Evolutionary conservation across 352 stramenopile genomes (phyloP), one percentile per base, ranked within the genome.

Genomic region (Globisporangium barbulae): DNA sequence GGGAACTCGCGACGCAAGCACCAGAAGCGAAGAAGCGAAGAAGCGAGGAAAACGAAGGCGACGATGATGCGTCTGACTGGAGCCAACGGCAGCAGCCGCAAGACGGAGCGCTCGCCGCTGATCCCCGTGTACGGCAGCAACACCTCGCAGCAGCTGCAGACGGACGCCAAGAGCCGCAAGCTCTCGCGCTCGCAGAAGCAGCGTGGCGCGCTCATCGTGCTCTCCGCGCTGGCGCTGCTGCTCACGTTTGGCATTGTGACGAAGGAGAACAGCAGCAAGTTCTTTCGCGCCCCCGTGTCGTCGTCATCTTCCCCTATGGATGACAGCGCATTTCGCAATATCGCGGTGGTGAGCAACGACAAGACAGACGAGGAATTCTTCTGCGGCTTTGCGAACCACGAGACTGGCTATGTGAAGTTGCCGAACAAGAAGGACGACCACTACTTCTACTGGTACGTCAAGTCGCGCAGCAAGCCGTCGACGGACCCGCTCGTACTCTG

Each of bases 371-470:
- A 49, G 12, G 61, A 55, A 19, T 64, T 64, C 58, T 64, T 64
- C 21, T 69, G 67, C 9, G 67, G 59, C 19, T 42, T 53, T 22
- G 41, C 53, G 15, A 33, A 48, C 25, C 64, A 76, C 37, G 60
- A 77, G 22, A 63, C 61, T 15, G 75, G 73, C 2, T 83, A 81
- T 71, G 74, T 81, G 64, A 72, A 69, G 53, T 59, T 83, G 22
- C 41, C 70, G 25, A 69, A 76, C 75, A 83, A 78, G 66, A 33
- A 69, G 41, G 71, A 84, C 62, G 74, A 75, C 50, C 59, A 81
- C 48, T 84, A 84, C 64, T 85, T 85, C 54, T 85, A 85, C 63
- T 85, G 77, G 77, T 79, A 73, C 59, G 69, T 82, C 28, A 72
- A 81, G 54, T 79, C 75, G 13, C 59, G 69, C 5, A 59, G 48